Evolutionary conservation across 2,329 filamentous ascomycete genomes (phyloP), one percentile per base, ranked within the genome.

Genomic region (Aspergillus persii): DNA sequence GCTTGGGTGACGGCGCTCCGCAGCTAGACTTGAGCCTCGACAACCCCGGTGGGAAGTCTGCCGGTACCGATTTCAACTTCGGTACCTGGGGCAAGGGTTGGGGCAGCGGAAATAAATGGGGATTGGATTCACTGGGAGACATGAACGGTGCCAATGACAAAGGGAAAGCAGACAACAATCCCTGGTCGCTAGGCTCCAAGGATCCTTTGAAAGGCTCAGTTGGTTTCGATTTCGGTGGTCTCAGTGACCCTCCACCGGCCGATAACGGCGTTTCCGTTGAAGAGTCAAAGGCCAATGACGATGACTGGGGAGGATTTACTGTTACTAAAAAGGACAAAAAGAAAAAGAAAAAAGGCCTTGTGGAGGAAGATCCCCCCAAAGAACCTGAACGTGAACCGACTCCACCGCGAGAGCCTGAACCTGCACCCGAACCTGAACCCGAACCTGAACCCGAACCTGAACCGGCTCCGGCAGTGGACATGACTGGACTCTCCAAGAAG

Each of bases 1-100:
- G 86, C 67, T 74, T 91, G 29, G 83, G 87, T 63, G 86, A 88
- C 57, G 69, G 76, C 29, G 80, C 77, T n/a, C 84, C 85, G 1
- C 83, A 84, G 57, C 69, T 86, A 5, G 84, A 87, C 61, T 69
- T 86, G 12, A 82, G 79, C 60, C 81, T 86, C 66, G 82, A 81
- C 64, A 77, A 79, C 53, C 71, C 77, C n/a, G 74, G 70, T 29
- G 69, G 72, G 27, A 75, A 76, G 36, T 69, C 71, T n/a, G 75
- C 77, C 27, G 72, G 74, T 3, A 71, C 67, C 50, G 74, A 69
- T 12, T 72, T 71, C 66, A 73, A 74, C 3, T 82, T 89, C 65
- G 81, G 85, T 52, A 76, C 79, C 44, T 89, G 86, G 85, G 85
- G 85, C 36, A 81, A 81, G 59, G 83, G 79, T 63, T 88, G 86